Base-by-base conservation (phyloP, 257 asterid species). In the Plantago major region DNA sequence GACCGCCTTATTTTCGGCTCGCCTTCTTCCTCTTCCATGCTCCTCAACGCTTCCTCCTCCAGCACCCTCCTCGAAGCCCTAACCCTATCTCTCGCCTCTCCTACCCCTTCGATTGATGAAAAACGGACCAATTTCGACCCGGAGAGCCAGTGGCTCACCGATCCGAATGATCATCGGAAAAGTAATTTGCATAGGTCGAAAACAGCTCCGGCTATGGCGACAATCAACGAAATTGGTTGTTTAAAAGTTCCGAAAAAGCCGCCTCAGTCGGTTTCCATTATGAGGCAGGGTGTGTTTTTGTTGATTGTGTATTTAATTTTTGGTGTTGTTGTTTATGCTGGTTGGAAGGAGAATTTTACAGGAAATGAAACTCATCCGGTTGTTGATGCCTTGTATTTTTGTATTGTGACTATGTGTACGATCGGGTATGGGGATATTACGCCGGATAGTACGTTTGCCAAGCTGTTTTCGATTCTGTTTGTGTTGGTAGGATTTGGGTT, bases 341-440 rank as follows among this genome's bases (percentile, higher is more conserved):
- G 11, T 60, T 70, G 8, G 79, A 72, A 84, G 69, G 81, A 79
- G 85, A 17, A 57, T 79, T 74, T 89, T 92, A 72, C 73, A 69
- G 55, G 95, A 79, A 63, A 60, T 10, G 88, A 85, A 48, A 92
- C 99, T 1, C 89, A 86, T 63, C 87, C 95, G 53, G 84, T 86
- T 17, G 97, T 92, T 42, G 99, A 92, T 82, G 99, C 96, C 64
- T 77, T 92, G 46, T 92, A 92, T 53, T 92, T 92, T 64, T 89
- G 97, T 71, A 84, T 92, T 63, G 99, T 92, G 37, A 92, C 99
- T 15, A 89, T 92, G 99, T 89, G 99, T 69, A 92, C 99, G 5
- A 92, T 92, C 69, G 99, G 99, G 7, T 92, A 92, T 61, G 99
- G 99, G 17, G 99, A 92, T 71, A 92, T 92, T 70, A 84, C 94